A percentile compares a stretch with the other conserved stretches of the same genome.
These are phyloP conservation scores for Psophocarpus tetragonolobus DNA, from an alignment of 306 rosid species.

Conservation along the genomic window DNA sequence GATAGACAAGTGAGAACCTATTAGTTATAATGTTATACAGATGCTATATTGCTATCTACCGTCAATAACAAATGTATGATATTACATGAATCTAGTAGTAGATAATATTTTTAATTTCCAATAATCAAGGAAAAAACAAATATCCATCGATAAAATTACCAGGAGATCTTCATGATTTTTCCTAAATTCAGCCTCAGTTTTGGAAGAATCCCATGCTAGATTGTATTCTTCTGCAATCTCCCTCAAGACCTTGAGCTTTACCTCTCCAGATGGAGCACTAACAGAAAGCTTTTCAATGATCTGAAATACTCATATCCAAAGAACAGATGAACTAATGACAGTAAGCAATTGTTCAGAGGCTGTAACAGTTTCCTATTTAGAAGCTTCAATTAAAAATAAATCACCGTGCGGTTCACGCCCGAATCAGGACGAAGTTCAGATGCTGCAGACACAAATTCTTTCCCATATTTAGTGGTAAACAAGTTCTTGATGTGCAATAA, in stretches of 20 bases:
- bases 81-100: constrained; percentile 20
- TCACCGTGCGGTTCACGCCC: constrained; percentile 90
- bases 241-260: constrained; percentile 82
- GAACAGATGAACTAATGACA: constrained; percentile 21
- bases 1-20: neutral
- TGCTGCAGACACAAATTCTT: constrained; percentile 69
- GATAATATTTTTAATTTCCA: constrained; percentile 11
- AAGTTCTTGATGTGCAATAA: constrained; percentile 82
- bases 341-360: constrained; percentile 20
- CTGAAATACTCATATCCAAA: constrained; percentile 48
- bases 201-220: constrained; percentile 82
- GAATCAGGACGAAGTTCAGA: constrained; percentile 99
- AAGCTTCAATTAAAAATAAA: constrained; percentile 32
- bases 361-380: constrained; percentile 26
- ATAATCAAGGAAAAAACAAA: constrained; percentile 8
- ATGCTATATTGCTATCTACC: neutral
- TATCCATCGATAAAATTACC: constrained; percentile 51
- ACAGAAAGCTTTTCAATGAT: constrained; percentile 92
- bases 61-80: neutral
- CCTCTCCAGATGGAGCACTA: constrained; percentile 72
- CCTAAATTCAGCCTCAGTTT: constrained; percentile 74
- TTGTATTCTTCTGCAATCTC: constrained; percentile 78
- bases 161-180: constrained; percentile 93
- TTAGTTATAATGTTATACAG: neutral
- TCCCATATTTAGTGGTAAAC: constrained; percentile 88